Evolutionary conservation across 2,329 filamentous ascomycete genomes (phyloP), one percentile per base, ranked within the genome.

Genomic region (Calycina herbarum): DNA sequence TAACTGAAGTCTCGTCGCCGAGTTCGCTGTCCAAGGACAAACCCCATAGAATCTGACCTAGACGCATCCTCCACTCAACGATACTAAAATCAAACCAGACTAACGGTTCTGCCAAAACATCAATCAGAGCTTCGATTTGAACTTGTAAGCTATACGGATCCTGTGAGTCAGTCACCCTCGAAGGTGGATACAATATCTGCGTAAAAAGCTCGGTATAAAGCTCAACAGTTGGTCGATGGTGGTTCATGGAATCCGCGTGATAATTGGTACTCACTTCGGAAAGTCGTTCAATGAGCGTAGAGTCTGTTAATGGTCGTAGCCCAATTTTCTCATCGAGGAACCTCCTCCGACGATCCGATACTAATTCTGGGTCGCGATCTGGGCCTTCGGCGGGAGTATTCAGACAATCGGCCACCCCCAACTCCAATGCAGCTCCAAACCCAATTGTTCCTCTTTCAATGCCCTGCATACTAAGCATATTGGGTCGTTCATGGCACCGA

Each of bases 1-100:
- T 82, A 58, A 83, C 81, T 11, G 81, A 79, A n/a, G 82, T 79
- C 27, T 82, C 81, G 65, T 86, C 85, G 56, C 82, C 81, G 58
- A 82, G 80, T 68, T 85, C 84, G 54, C 51, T 31, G 20, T 84
- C 83, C 31, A 81, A 74, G 5, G 80, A 77, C 17, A 80, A 78
- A 17, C 84, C 87, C 89, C 89, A 93, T 1, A 93, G 77, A 54
- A 92, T 82, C 76, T 92, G 89, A 6, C 90, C 90, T 1, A 93
- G 80, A 13, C 89, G 82, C 65, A 93, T 89, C 45, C 90, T 84
- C 89, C 89, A 92, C 74, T 92, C 89, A 6, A 92, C 87, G 38
- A 88, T 82, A 24, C 88, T 89, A 69, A 93, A 90, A 76, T 93
- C 89, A 61, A 90, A 83, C 90, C 90, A 93, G 57, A 91, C 84